Percentiles rank a stretch among this genome's conserved stretches.
These are phyloP conservation scores for Dactylorhiza incarnata DNA, from an alignment of 106 monocot species.

Conservation along the genomic window DNA sequence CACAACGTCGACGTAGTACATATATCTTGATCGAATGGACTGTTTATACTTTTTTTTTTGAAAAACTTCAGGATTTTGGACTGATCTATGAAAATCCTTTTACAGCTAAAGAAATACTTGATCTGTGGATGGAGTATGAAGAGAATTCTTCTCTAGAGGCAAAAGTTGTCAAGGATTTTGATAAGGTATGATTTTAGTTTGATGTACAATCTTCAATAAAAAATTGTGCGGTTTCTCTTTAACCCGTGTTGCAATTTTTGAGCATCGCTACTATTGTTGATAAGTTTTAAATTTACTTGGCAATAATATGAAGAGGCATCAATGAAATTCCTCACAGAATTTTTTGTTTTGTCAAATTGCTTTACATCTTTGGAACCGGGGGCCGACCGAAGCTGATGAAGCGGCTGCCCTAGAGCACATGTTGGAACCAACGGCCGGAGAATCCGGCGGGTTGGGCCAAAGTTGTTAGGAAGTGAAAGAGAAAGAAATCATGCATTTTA, in stretches of 20 bases:
- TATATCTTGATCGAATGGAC: background rate
- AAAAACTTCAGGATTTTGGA: background rate
- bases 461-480: no score
- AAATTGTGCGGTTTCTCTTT: background rate
- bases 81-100: constrained; percentile 3
- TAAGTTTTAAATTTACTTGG: background rate
- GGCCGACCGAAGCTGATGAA: no score
- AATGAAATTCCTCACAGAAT: background rate
- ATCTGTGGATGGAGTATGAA: constrained; percentile 93
- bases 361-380: background rate
- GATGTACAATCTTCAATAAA: background rate
- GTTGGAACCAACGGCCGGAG: no score
- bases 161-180: constrained; percentile 96
- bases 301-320: background rate
- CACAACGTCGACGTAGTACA: background rate
- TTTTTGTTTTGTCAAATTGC: background rate
- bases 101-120: constrained; percentile 80
- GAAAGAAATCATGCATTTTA: no score
- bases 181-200: constrained; percentile 54
- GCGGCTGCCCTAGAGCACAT: no score
- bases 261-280: background rate
- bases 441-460: no score
- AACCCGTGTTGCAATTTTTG: no score
- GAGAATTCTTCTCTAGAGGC: constrained; percentile 87
- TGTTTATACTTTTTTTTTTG: background rate